A percentile compares a stretch with the other conserved stretches of the same genome.
These are phyloP conservation scores for Fusarium ramigenum DNA, from an alignment of 2,329 filamentous ascomycete species.

Conservation along the genomic window DNA sequence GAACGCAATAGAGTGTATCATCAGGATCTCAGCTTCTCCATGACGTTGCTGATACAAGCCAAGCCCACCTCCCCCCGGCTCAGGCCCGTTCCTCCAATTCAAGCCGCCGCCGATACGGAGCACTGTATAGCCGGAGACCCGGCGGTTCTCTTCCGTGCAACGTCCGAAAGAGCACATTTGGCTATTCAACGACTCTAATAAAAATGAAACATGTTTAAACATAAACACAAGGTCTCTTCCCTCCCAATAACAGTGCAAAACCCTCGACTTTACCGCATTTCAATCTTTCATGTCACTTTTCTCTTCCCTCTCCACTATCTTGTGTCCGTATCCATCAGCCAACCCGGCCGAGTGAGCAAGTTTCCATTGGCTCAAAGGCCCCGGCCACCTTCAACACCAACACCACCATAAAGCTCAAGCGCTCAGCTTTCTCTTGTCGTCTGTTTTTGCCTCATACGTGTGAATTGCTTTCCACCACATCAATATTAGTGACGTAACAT, in stretches of 20 bases:
- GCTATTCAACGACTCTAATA: background rate
- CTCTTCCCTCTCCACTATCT: conserved; percentile 24
- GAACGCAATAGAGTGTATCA: background rate
- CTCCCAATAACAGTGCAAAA: background rate
- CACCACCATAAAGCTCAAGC: conserved; percentile 29
- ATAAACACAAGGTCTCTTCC: background rate
- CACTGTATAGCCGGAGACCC: conserved; percentile 17
- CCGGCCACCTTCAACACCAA: conserved; percentile 37
- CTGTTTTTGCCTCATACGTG: conserved; percentile 12
- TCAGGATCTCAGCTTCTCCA: background rate
- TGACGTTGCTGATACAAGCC: background rate
- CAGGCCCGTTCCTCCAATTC: conserved; percentile 15
- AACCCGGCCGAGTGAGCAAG: conserved; percentile 53
- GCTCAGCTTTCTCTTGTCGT: conserved; percentile 7
- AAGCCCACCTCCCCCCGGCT: conserved; percentile 8
- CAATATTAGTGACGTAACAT: conserved; percentile 4
- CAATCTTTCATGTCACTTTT: conserved; percentile 6
- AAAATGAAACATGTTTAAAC: background rate
- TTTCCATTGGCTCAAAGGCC: conserved; percentile 54
- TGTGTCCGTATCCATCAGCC: conserved; percentile 37
- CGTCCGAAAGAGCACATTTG: conserved; percentile 4
- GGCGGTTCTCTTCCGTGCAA: conserved; percentile 16
- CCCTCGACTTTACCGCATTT: background rate
- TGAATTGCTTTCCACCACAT: background rate
- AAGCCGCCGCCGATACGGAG: conserved; percentile 28